Evolutionary conservation across 345 rosid genomes (phyloP).

Genomic region (Rhodamnia rubescens): DNA sequence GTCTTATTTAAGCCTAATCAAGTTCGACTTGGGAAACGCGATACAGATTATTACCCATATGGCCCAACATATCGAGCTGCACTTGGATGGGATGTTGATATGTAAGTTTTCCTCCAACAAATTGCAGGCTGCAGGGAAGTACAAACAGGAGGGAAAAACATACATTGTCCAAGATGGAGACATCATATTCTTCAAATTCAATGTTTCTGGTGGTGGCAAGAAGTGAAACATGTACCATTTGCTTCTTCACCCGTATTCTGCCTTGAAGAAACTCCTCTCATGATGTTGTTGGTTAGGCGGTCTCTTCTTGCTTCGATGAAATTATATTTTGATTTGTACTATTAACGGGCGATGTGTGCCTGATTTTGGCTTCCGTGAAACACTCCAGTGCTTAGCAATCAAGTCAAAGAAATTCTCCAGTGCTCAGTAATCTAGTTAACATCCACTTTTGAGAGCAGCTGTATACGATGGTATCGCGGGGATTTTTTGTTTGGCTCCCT

Average conservation of each 20-base stretch:
- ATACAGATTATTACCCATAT: background rate
- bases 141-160: conserved; percentile 89
- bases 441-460: background rate
- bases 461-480: background rate
- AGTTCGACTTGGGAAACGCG: background rate
- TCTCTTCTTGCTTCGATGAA: background rate
- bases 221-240: conserved; percentile 36
- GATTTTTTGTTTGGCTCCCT: background rate
- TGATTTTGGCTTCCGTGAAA: background rate
- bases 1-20: background rate
- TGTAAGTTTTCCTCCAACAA: background rate
- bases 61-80: background rate
- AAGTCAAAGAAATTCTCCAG: background rate
- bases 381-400: background rate
- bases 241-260: background rate
- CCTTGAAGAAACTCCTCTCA: background rate
- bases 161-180: conserved; percentile 94
- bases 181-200: conserved; percentile 91
- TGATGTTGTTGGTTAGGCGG: background rate
- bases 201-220: conserved; percentile 96
- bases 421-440: background rate
- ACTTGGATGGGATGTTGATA: background rate
- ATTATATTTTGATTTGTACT: background rate
- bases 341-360: background rate
- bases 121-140: conserved; percentile 82